Conservation (phyloP, 2,329 filamentous ascomycete species). For the Pestalotiopsis sp. region DNA sequence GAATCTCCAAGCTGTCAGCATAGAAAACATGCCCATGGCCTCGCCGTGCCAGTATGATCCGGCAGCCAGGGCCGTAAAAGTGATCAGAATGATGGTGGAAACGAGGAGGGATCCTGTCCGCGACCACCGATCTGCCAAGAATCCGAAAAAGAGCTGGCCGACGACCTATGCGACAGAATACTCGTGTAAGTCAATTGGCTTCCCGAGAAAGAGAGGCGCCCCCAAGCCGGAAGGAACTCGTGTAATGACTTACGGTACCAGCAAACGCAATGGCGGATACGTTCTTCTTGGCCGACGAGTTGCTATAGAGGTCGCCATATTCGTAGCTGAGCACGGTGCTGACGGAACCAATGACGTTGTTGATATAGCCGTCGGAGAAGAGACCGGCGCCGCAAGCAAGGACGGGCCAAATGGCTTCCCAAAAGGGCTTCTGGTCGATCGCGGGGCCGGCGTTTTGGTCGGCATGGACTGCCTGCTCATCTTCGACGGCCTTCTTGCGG, state of each 20-base stretch:
- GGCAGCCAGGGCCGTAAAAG: slow-evolving; percentile 81
- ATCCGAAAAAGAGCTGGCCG: slow-evolving; percentile 81
- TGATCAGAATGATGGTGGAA: slow-evolving; percentile 80
- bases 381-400: slow-evolving; percentile 89
- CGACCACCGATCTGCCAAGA: slow-evolving; percentile 81
- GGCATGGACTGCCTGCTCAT: slow-evolving; percentile 19
- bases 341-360: slow-evolving; percentile 88
- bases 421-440: slow-evolving; percentile 32
- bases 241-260: slow-evolving; percentile 56
- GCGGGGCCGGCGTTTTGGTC: slow-evolving; percentile 19
- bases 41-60: slow-evolving; percentile 77
- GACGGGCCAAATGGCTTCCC: slow-evolving; percentile 59
- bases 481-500: slow-evolving; percentile 23
- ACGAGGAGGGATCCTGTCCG: slow-evolving; percentile 79
- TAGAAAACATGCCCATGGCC: slow-evolving; percentile 72
- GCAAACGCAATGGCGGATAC: slow-evolving; percentile 84
- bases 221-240: not conserved
- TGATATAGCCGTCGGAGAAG: slow-evolving; percentile 91
- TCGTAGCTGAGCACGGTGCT: slow-evolving; percentile 73
- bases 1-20: slow-evolving; percentile 82
- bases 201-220: not conserved
- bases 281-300: slow-evolving; percentile 71
- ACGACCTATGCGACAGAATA: slow-evolving; percentile 53
- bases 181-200: not conserved
- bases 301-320: slow-evolving; percentile 71